These are phyloP conservation scores for Quercus phellos DNA, from an alignment of 331 rosid species.

Conservation along the genomic window DNA sequence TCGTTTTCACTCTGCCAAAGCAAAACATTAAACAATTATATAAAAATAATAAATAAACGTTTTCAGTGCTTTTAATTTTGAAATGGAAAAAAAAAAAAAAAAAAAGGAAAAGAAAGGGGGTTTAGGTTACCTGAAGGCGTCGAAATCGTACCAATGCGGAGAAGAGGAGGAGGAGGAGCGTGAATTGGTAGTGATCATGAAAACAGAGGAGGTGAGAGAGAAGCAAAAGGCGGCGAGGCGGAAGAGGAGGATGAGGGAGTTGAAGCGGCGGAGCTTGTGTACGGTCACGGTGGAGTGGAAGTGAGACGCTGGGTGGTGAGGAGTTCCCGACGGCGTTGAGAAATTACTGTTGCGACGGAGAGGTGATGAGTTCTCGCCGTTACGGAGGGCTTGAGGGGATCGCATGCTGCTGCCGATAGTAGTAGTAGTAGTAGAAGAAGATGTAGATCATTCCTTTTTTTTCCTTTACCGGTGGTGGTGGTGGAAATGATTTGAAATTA, in stretches of 20 bases:
- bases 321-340: neutral
- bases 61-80: too few relatives aligned
- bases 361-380: constrained; percentile 50
- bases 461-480: neutral
- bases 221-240: constrained; percentile 73
- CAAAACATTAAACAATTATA: too few relatives aligned
- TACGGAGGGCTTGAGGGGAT: constrained; percentile 57
- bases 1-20: too few relatives aligned
- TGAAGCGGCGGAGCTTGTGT: constrained; percentile 85
- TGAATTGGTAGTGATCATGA: constrained; percentile 85
- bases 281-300: constrained; percentile 88
- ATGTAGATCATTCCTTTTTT: neutral
- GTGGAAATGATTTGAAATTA: neutral
- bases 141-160: constrained; percentile 82
- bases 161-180: constrained; percentile 46
- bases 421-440: neutral
- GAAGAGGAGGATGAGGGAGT: constrained; percentile 65
- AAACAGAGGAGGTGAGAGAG: constrained; percentile 67
- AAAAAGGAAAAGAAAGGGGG: neutral
- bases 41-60: too few relatives aligned
- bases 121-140: constrained; percentile 71
- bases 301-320: constrained; percentile 17
- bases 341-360: constrained; percentile 10
- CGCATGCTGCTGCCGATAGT: constrained; percentile 31
- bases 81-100: neutral